Evolutionary conservation across 169 alveolate species (phyloP), one percentile per base, ranked within the genome.

Genomic region (Plasmodium yoelii): DNA sequence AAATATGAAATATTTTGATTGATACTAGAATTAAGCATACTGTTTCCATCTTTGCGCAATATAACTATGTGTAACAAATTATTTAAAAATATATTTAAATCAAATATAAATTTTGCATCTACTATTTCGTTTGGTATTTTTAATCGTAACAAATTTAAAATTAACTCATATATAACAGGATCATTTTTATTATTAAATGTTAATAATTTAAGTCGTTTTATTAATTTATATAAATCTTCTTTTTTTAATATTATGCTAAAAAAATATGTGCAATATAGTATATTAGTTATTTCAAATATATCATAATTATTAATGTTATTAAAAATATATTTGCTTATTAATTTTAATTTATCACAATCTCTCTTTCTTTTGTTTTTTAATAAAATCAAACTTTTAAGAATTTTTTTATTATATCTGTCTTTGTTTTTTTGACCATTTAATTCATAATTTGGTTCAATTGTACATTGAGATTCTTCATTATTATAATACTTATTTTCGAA

Each of bases 221-320:
- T 59, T 68, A 82, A 82, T 69, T 55, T 82, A 60, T 82, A 49
- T 22, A 82, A 9, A 60, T 82, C 86, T 49, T 82, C 90, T 22
- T 69, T 82, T 61, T 82, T 82, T 68, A 82, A 56, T 26, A 82
- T 69, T 19, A 82, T 56, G 15, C 84, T 69, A 68, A 82, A 82
- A 82, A 56, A 82, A 69, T 69, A 26, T n/a, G 57, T 53, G 49
- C 90, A 82, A 12, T 57, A n/a, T 34, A 82, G 55, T 42, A 82
- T 49, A 18, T 67, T 63, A 19, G 73, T 57, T 82, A 82, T 68
- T 67, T 82, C 73, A 34, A 67, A 6, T 55, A 68, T 34, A 68
- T 60, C 55, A 60, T 82, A 82, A 28, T 8, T 55, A 39, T 18
- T 51, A 22, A 82, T 34, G 46, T 82, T 82, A 15, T 60, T 28